Conservation (phyloP, 1,284 basidiomycete genomes). For the Pisolithus thermaeus region DNA sequence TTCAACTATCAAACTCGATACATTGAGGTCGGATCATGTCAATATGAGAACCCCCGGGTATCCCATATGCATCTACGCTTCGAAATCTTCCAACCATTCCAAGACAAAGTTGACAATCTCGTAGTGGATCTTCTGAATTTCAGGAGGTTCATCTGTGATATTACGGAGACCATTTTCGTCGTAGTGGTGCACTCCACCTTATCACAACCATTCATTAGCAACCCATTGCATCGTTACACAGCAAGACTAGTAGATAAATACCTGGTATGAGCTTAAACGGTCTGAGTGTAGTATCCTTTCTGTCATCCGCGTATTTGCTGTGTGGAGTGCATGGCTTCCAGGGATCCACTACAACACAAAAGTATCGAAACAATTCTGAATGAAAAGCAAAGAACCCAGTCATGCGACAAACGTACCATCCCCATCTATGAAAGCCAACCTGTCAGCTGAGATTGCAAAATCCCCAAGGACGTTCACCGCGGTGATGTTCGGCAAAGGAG, state of each 20-base stretch:
- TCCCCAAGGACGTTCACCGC: conserved; percentile 77
- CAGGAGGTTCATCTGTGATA: conserved; percentile 61
- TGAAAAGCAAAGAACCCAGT: background rate
- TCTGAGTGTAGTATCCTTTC: conserved; percentile 64
- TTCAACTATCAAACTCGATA: background rate
- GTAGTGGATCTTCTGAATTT: conserved; percentile 77
- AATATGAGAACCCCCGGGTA: background rate
- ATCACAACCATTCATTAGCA: conserved; percentile 1
- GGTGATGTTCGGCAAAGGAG: conserved; percentile 69
- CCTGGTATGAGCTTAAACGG: conserved; percentile 91
- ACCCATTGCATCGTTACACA: background rate
- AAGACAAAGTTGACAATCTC: conserved; percentile 80
- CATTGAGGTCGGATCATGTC: too few relatives aligned
- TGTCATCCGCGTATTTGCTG: conserved; percentile 64
- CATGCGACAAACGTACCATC: conserved; percentile 45
- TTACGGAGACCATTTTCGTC: conserved; percentile 82
- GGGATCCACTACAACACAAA: conserved; percentile 61
- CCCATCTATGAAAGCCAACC: conserved; percentile 84
- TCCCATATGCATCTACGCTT: conserved; percentile 7
- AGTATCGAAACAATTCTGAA: background rate
- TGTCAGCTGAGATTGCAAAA: conserved; percentile 68
- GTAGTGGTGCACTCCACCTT: conserved; percentile 85
- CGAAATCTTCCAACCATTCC: conserved; percentile 74
- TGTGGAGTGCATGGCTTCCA: conserved; percentile 89
- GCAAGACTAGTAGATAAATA: conserved; percentile 31